These are phyloP conservation scores for Salix dunnii DNA, from an alignment of 345 rosid genomes.

Conservation along the genomic window DNA sequence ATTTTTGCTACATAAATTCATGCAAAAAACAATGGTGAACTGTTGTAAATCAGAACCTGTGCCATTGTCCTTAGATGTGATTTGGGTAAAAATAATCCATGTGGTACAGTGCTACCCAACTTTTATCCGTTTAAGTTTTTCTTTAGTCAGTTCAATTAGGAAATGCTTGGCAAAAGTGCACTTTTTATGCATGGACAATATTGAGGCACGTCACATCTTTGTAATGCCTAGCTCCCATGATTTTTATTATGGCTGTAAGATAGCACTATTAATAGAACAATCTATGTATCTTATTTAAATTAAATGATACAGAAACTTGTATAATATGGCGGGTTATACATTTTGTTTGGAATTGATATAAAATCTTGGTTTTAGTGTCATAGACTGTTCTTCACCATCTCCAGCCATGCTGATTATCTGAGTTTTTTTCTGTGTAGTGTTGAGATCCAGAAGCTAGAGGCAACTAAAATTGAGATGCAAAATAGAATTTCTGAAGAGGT, in stretches of 20 bases:
- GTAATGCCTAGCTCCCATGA: neutral
- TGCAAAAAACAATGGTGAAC: neutral
- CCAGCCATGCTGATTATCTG: neutral
- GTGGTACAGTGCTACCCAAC: neutral
- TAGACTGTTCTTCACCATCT: neutral
- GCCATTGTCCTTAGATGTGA: too few species aligned
- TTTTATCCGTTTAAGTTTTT: neutral
- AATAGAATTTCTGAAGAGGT: conserved; percentile 71
- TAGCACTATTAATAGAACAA: neutral
- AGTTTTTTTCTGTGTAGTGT: conserved; percentile 31
- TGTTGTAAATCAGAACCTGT: too few species aligned
- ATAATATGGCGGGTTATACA: neutral
- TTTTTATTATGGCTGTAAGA: neutral
- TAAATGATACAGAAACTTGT: neutral
- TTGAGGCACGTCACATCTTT: neutral
- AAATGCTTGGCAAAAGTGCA: neutral
- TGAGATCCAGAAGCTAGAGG: conserved; percentile 72
- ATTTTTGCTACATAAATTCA: neutral
- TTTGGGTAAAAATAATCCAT: too few species aligned
- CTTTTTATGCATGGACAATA: neutral
- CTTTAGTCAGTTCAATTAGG: neutral
- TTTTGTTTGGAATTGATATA: neutral
- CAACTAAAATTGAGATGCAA: conserved; percentile 57
- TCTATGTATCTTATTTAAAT: neutral
- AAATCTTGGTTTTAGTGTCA: neutral